Percentiles rank a stretch among this genome's conserved stretches.
Evolutionary conservation across 352 stramenopile genomes (phyloP).

Genomic region (Globisporangium mamillatum): DNA sequence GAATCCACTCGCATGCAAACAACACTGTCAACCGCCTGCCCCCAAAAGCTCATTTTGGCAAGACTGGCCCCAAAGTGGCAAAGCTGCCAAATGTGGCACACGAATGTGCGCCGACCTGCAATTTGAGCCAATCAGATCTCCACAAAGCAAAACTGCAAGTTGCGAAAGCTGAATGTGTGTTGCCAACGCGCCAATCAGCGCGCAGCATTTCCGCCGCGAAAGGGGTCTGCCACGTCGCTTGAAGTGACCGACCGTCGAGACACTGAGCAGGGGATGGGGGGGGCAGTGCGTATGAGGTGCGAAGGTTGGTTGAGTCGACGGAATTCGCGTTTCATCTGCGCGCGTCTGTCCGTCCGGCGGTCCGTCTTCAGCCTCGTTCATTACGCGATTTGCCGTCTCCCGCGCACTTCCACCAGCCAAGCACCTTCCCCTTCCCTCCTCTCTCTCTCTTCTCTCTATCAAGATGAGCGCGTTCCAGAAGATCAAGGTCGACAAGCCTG

Average conservation of each 20-base stretch:
- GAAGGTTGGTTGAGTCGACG: conserved; percentile 12
- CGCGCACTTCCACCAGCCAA: conserved; percentile 8
- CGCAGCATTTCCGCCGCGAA: not conserved
- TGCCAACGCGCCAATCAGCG: conserved; percentile 3
- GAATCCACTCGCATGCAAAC: not conserved
- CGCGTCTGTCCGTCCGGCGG: not conserved
- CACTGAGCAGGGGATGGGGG: not conserved
- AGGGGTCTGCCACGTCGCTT: conserved; percentile 3
- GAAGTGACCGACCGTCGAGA: conserved; percentile 4
- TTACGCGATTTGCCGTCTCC: conserved; percentile 13
- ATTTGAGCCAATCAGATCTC: too few species aligned
- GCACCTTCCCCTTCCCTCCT: not conserved
- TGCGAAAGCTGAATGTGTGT: not conserved
- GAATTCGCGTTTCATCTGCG: not conserved
- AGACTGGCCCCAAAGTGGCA: too few species aligned
- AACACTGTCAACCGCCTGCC: not conserved
- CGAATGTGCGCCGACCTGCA: too few species aligned
- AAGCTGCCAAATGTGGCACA: too few species aligned
- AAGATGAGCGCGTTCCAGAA: conserved; percentile 43
- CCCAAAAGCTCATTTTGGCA: too few species aligned
- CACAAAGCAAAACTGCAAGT: too few species aligned
- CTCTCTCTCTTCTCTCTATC: not conserved
- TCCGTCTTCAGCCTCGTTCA: not conserved
- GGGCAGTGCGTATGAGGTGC: too few species aligned
- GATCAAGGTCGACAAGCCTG: conserved; percentile 71